A percentile compares a stretch with the other conserved stretches of the same genome.
Evolutionary conservation across 441 rosid species (phyloP).

Genomic region (Gossypium gossypioides): DNA sequence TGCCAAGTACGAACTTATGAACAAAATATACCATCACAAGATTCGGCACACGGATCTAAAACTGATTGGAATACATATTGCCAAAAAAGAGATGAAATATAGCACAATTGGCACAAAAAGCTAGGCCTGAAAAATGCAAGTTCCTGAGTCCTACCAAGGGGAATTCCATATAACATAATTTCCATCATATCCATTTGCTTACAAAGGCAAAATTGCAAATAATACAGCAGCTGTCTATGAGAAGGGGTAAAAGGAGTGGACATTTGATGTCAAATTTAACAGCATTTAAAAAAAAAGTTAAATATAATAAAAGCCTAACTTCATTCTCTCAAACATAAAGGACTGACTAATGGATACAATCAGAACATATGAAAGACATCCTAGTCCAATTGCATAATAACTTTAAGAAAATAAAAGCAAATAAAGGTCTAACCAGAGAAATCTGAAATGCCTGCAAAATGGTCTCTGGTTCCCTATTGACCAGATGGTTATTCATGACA

Average conservation of each 20-base stretch:
- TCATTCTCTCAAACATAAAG: not conserved
- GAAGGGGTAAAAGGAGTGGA: not conserved
- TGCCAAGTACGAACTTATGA: not conserved
- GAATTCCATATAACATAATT: not conserved
- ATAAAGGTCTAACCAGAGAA: slow-evolving; percentile 52
- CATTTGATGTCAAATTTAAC: not conserved
- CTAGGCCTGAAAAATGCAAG: not conserved
- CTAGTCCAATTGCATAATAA: slow-evolving; percentile 1
- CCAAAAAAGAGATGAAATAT: not conserved
- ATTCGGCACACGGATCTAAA: not conserved
- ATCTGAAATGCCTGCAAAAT: slow-evolving; percentile 77
- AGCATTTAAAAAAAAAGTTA: not conserved
- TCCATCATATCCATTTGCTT: not conserved
- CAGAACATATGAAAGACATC: not conserved
- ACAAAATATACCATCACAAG: not conserved
- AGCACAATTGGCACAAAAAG: not conserved
- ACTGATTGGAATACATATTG: not conserved
- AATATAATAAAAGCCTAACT: not conserved
- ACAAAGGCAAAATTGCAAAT: not conserved
- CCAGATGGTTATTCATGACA: slow-evolving; percentile 59
- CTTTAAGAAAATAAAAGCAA: not conserved
- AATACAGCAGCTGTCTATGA: not conserved
- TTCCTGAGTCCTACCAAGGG: not conserved
- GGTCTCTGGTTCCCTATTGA: slow-evolving; percentile 46
- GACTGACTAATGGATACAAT: not conserved